These are phyloP conservation scores for Geotrichum restrictum DNA, from an alignment of 1,139 yeast genomes.

Conservation along the genomic window DNA sequence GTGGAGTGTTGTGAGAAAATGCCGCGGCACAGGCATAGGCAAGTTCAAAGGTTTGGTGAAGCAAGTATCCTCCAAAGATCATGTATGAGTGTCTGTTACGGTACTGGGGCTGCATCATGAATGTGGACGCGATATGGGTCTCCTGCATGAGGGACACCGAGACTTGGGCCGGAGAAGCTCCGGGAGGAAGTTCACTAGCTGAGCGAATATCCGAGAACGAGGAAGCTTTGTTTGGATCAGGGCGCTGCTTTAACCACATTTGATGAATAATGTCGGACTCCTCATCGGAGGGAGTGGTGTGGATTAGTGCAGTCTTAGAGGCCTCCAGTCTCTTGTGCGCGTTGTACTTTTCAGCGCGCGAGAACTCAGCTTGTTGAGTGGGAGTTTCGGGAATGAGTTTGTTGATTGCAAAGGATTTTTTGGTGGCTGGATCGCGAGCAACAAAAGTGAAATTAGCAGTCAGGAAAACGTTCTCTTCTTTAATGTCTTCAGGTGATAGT, in stretches of 20 bases:
- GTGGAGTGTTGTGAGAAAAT: slow-evolving; percentile 74
- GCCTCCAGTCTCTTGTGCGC: slow-evolving; percentile 79
- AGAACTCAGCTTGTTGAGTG: slow-evolving; percentile 74
- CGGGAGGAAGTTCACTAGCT: slow-evolving; percentile 1
- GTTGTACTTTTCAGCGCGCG: slow-evolving; percentile 85
- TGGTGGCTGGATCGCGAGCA: slow-evolving; percentile 87
- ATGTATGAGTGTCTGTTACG: slow-evolving; percentile 89
- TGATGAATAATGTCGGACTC: slow-evolving; percentile 73
- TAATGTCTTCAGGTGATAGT: slow-evolving; percentile 41
- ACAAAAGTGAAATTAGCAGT: slow-evolving; percentile 93
- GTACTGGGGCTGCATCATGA: slow-evolving; percentile 94
- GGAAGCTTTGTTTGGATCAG: slow-evolving; percentile 44
- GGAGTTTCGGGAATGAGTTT: slow-evolving; percentile 69
- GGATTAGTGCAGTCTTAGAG: slow-evolving; percentile 51
- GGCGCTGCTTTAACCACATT: slow-evolving; percentile 50
- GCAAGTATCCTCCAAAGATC: slow-evolving; percentile 89
- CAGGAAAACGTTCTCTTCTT: slow-evolving; percentile 56
- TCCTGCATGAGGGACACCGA: slow-evolving; percentile 57
- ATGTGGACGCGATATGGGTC: slow-evolving; percentile 65
- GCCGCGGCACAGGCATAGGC: slow-evolving; percentile 92
- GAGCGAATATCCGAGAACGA: slow-evolving; percentile 34
- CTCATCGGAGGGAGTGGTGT: slow-evolving; percentile 57
- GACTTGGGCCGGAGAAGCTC: not conserved
- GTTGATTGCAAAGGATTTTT: slow-evolving; percentile 80
- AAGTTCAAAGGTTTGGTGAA: slow-evolving; percentile 87